Conservation (phyloP, 495 filamentous ascomycete species). For the Xylaria intraflava region DNA sequence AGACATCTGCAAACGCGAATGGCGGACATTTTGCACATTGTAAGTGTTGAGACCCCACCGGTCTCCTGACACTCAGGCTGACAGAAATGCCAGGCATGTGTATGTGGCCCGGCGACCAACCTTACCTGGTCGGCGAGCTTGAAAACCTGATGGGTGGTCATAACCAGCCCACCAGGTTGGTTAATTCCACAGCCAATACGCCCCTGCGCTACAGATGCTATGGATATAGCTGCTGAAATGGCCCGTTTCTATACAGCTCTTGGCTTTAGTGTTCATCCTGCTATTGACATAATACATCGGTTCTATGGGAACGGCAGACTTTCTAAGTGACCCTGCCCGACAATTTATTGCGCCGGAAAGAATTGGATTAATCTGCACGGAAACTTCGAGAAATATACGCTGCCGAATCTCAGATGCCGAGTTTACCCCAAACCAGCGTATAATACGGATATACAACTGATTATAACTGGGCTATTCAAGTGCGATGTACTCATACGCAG, state of each 20-base stretch:
- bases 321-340: not conserved
- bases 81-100: conserved; percentile 41
- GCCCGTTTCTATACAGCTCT: not conserved
- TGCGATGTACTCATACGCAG: not conserved
- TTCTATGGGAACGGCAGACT: not conserved
- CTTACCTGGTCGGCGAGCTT: conserved; percentile 20
- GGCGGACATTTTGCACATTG: conserved; percentile 64
- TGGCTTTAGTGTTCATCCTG: not conserved
- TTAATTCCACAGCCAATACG: conserved; percentile 10
- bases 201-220: not conserved
- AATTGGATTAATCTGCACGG: not conserved
- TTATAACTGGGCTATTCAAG: not conserved
- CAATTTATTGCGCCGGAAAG: not conserved
- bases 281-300: not conserved
- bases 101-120: conserved; percentile 37
- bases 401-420: not conserved
- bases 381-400: not conserved
- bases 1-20: conserved; percentile 62
- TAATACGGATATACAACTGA: not conserved
- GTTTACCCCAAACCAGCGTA: not conserved
- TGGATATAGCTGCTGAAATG: not conserved
- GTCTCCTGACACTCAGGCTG: conserved; percentile 9
- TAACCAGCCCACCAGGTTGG: conserved; percentile 14
- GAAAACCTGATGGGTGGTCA: conserved; percentile 16
- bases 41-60: conserved; percentile 35